Conservation (phyloP, 768 basidiomycete species). For the Tylopilus intermedius region DNA sequence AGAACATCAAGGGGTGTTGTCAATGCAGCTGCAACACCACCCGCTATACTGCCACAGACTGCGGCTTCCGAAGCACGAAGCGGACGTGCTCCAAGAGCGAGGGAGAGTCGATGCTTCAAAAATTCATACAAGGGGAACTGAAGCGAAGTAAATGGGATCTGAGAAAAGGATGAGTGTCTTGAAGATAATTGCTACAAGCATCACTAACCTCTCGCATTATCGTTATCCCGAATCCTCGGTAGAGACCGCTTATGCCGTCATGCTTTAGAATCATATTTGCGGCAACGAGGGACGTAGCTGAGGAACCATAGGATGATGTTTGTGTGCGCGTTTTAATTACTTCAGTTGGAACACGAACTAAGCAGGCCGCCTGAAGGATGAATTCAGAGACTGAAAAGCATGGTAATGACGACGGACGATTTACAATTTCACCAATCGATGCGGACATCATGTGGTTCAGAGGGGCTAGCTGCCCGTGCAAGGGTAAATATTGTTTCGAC, state of each 20-base stretch:
- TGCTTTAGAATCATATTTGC: slow-evolving; percentile 51
- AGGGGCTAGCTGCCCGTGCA: slow-evolving; percentile 56
- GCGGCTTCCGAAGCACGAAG: slow-evolving; percentile 76
- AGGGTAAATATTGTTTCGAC: slow-evolving; percentile 70
- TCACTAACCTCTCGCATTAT: slow-evolving; percentile 58
- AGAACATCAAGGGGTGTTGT: slow-evolving; percentile 96
- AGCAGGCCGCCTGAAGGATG: slow-evolving; percentile 66
- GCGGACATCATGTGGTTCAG: slow-evolving; percentile 60
- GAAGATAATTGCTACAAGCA: neutral
- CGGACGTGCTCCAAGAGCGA: slow-evolving; percentile 46
- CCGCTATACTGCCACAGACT: slow-evolving; percentile 84
- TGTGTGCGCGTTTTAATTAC: slow-evolving; percentile 93
- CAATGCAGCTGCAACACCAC: slow-evolving; percentile 80
- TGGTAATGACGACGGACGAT: slow-evolving; percentile 5
- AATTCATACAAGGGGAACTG: slow-evolving; percentile 96
- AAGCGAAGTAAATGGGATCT: slow-evolving; percentile 95
- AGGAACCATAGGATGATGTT: slow-evolving; percentile 67
- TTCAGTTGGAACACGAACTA: slow-evolving; percentile 93
- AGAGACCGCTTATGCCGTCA: slow-evolving; percentile 76
- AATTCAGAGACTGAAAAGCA: slow-evolving; percentile 9
- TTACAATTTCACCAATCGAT: slow-evolving; percentile 55
- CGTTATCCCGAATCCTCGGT: slow-evolving; percentile 81
- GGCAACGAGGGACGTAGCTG: slow-evolving; percentile 58
- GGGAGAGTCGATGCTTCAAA: slow-evolving; percentile 66
- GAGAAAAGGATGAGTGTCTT: slow-evolving; percentile 5